Base-by-base conservation (phyloP, 371 early-diverging fungal genomes). In the Paraphysoderma sedebokerense region DNA sequence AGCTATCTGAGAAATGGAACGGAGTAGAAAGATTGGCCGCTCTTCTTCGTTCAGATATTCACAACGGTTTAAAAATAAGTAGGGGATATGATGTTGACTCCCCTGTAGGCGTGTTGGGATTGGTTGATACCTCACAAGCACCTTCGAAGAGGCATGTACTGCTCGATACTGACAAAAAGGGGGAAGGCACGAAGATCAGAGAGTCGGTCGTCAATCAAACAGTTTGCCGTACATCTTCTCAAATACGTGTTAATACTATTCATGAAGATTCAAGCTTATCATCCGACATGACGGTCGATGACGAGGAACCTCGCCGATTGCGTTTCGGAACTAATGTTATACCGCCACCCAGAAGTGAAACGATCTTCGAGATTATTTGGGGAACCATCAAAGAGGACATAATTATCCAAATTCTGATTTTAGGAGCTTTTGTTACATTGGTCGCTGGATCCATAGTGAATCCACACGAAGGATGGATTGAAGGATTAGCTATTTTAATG, bases 401-500 rank as follows among this genome's bases (percentile, higher is more conserved):
- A 2, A 59, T 59, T 39, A 49, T 59, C 17, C 27, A 55, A 15
- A 54, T 55, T 31, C 45, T 54, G 26, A 37, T 54, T 11, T 15
- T 51, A 4, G 30, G 49, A 29, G 54, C 53, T 15, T 23, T 38
- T 12, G 48, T 54, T 8, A 54, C 51, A 7, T 34, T 54, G 15
- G 45, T 54, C 13, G 38, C 53, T 17, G 55, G 55, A 13, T 11
- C 19, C n/a, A 28, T 36, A 7, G 9, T 11, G 13, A 33, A 46
- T 24, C 47, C 47, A 11, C 23, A 12, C 12, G 47, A 46, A 23
- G 47, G 48, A 7, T 55, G 60, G 49, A 26, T 60, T 20, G 63
- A 62, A 38, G 64, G 63, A 3, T 6, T 53, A n/a, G 51, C 58
- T 15, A 65, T 63, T 36, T 29, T 63, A 8, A 17, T 45, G n/a